These are phyloP conservation scores for Macrolepiota fuliginosa DNA, from an alignment of 768 basidiomycete genomes.

Conservation along the genomic window DNA sequence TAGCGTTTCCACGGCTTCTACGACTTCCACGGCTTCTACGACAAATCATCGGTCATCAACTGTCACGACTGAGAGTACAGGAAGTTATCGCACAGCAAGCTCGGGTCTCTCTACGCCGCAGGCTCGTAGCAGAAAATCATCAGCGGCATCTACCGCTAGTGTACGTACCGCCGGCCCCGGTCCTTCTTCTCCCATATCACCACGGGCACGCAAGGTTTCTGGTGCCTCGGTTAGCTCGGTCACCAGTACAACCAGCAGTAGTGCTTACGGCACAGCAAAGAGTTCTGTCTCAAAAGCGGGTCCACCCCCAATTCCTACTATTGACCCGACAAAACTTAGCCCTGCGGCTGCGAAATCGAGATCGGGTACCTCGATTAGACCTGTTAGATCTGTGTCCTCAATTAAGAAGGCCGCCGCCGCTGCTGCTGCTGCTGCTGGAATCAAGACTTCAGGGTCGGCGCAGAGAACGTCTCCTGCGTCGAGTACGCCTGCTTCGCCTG, in stretches of 20 bases:
- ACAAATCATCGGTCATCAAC: not conserved
- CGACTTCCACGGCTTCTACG: slow-evolving; percentile 11
- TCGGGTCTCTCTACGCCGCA: slow-evolving; percentile 25
- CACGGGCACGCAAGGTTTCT: slow-evolving; percentile 24
- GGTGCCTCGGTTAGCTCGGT: slow-evolving; percentile 24
- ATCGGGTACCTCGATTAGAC: not conserved
- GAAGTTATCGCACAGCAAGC: slow-evolving; percentile 44
- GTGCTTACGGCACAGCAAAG: slow-evolving; percentile 14
- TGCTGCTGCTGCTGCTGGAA: not conserved
- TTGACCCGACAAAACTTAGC: slow-evolving; percentile 14
- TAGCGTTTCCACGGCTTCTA: slow-evolving; percentile 19
- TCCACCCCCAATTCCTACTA: slow-evolving; percentile 15
- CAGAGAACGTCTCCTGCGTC: not conserved
- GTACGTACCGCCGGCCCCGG: slow-evolving; percentile 13
- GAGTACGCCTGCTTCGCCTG: slow-evolving; percentile 8
- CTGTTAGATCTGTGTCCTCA: slow-evolving; percentile 7
- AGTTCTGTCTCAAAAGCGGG: slow-evolving; percentile 15
- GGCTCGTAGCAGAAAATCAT: slow-evolving; percentile 29
- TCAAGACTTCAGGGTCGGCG: not conserved
- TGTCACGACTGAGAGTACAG: slow-evolving; percentile 14
- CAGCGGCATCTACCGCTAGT: slow-evolving; percentile 27
- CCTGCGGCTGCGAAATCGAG: not conserved
- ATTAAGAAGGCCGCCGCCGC: slow-evolving; percentile 4
- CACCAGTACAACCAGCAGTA: slow-evolving; percentile 18
- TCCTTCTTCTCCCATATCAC: slow-evolving; percentile 15